Base-by-base conservation (phyloP, 2,329 filamentous ascomycete genomes). In the Eurotiales sp. region DNA sequence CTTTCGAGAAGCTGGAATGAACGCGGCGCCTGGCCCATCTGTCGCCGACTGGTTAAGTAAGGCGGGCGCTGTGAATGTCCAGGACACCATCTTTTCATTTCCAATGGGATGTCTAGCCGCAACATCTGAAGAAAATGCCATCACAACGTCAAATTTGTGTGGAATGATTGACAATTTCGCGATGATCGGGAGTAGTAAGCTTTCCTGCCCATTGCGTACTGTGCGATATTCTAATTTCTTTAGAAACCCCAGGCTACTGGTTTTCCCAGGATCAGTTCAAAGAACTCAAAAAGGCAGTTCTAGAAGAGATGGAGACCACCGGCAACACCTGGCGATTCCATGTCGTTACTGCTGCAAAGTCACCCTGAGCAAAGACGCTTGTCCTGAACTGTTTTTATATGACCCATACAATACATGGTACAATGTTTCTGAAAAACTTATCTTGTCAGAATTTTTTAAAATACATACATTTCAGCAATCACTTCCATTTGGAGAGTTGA, bases 251-350 rank as follows among this genome's bases (percentile, higher is more conserved):
- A 11, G 29, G 27, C 6, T 45, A 45, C 29, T 45, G 29, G 29
- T 45, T 34, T 15, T 45, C 42, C 25, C 27, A 32, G 23, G 42
- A 45, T 12, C 15, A 32, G 10, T 32, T 45, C 27, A 45, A 27
- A 22, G 32, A 29, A 17, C 44, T 46, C 44, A 47, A 37, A 21
- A 32, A 47, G 4, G 32, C 30, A 14, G 23, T 39, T n/a, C 14
- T 47, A 12, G 8, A 27, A 22, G 32, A 47, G 32, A 47, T 39
- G 44, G 44, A 37, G 14, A 37, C 8, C 14, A 46, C 44, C 2
- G 44, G n/a, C 8, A 47, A 47, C 30, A 29, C 44, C 19, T 47
- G 44, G 32, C 36, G 32, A n/a, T 39, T 37, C 7, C 14, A 47
- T 10, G 32, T 47, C 4, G 21, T 47, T 14, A 47, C 44, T 14